phyloP scores from a whole-genome alignment of 2,329 filamentous ascomycete genomes.

The Monilinia fructigena region DNA sequence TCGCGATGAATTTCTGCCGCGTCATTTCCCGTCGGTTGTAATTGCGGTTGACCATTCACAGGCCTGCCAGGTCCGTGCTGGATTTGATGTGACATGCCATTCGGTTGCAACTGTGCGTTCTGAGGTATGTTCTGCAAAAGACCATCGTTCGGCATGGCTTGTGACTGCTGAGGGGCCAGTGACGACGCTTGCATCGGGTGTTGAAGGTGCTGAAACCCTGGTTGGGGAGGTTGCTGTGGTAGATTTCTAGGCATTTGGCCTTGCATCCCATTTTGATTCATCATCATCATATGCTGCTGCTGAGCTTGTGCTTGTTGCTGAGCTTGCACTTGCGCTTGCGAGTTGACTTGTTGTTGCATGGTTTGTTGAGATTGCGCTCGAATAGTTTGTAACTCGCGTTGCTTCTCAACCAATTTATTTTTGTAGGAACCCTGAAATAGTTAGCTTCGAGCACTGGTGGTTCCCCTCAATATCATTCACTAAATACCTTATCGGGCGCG shows the following conservation, averaged over 20 bases:
- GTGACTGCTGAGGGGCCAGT: conserved; percentile 48
- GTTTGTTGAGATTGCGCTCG: conserved; percentile 35
- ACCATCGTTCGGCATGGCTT: conserved; percentile 34
- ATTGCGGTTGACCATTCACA: conserved; percentile 27
- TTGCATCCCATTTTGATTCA: conserved; percentile 50
- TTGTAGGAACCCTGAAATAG: conserved; percentile 35
- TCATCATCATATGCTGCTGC: conserved; percentile 54
- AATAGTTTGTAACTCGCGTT: conserved; percentile 36
- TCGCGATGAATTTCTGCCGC: conserved; percentile 30
- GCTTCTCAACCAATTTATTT: conserved; percentile 33
- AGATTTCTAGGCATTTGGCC: conserved; percentile 51
- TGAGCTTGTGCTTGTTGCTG: conserved; percentile 40
- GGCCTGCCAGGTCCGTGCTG: conserved; percentile 28
- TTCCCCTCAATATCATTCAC: not conserved
- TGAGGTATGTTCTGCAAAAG: conserved; percentile 36
- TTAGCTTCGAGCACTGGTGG: conserved; percentile 26
- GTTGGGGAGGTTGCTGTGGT: conserved; percentile 51
- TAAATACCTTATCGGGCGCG: conserved; percentile 35
- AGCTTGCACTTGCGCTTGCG: conserved; percentile 40
- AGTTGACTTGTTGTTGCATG: conserved; percentile 48
- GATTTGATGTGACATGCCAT: conserved; percentile 45
- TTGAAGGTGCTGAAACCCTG: conserved; percentile 57
- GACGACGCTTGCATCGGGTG: conserved; percentile 57
- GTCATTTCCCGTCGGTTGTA: conserved; percentile 33
- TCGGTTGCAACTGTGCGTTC: conserved; percentile 43